These are phyloP conservation scores for Umbelopsis vinacea DNA, from an alignment of 192 early-diverging fungal species.

Conservation along the genomic window DNA sequence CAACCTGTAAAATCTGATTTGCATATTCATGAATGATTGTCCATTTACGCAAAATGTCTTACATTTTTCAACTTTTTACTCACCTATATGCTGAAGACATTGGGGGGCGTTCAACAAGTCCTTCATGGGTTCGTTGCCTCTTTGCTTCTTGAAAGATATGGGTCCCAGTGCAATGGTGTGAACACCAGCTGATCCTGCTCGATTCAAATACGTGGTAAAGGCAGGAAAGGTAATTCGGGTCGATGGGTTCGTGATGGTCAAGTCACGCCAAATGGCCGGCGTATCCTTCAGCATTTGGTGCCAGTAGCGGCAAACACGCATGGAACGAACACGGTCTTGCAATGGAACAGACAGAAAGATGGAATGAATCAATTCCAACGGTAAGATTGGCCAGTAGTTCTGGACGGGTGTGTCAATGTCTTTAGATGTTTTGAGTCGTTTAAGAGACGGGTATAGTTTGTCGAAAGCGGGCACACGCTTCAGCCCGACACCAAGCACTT, in stretches of 20 bases:
- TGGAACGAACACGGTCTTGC: background rate
- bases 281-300: background rate
- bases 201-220: background rate
- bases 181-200: background rate
- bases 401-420: background rate
- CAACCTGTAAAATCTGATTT: background rate
- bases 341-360: background rate
- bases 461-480: background rate
- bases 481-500: background rate
- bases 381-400: conserved; percentile 1
- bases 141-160: background rate
- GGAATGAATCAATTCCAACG: background rate
- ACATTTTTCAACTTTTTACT: too few species aligned
- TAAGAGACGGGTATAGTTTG: background rate
- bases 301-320: background rate
- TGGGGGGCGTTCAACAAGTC: too few species aligned
- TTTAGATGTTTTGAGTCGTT: background rate
- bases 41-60: too few species aligned
- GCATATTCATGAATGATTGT: too few species aligned
- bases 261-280: background rate
- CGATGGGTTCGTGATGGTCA: background rate
- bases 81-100: background rate
- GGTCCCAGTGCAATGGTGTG: background rate
- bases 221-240: background rate
- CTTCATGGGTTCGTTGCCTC: too few species aligned